Base-by-base conservation (phyloP, 176 grass and related monocot genomes). In the Aegilops tauschii region DNA sequence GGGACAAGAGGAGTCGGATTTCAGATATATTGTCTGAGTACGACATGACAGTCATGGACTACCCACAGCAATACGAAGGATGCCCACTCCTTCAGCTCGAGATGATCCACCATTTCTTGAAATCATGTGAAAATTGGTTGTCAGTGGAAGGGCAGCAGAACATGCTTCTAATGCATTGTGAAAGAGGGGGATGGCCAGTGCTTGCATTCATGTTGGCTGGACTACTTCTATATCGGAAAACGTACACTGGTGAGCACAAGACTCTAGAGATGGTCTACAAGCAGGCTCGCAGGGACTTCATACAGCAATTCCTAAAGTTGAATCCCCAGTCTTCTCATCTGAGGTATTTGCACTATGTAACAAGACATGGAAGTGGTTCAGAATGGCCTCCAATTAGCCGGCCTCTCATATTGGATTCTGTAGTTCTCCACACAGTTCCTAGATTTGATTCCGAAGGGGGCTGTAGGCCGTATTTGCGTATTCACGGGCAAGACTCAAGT, bases 211-310 rank as follows among this genome's bases (percentile, higher is more conserved):
- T 98, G 92, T 79, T 98, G 37, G 92, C 97, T 16, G 94, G 97
- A 50, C 93, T 98, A 58, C 94, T 98, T 65, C 83, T 98, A 59
- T 98, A 93, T 82, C 78, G 90, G 61, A 94, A 94, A 85, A 91
- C 90, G 66, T 98, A 93, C 80, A 90, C 82, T 10, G 92, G 94
- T 8, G 97, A 98, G 81, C 92, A 94, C 69, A 98, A 96, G 76
- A 96, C 93, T 69, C 86, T 98, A 67, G 97, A 98, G 69, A 96
- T 98, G 94, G 97, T 98, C 39, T 98, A 98, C 86, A 98, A 93
- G 79, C 97, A 98, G 91, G 94, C 94, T 34, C 90, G 92, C 54
- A 90, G 90, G 76, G 97, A 98, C 23, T 92, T 98, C 34, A 88
- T 98, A 63, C 93, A 94, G 30, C 87, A 94, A 40, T 98, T 93